Evolutionary conservation across 441 rosid genomes (phyloP).

Genomic region (Arabidopsis hybrid): DNA sequence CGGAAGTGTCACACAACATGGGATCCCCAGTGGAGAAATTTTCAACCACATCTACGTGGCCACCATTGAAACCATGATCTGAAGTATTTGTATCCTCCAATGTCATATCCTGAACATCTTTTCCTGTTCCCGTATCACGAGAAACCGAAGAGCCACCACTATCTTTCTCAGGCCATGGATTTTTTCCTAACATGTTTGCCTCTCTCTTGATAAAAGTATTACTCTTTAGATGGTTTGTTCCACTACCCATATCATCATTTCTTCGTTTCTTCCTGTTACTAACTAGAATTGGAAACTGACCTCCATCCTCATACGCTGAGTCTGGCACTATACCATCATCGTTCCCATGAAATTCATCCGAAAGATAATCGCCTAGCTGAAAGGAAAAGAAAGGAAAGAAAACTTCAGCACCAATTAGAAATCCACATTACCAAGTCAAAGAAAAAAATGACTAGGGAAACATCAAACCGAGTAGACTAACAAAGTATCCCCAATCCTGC

Average conservation of each 20-base stretch:
- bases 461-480: background rate
- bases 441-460: conserved; percentile 2
- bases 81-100: conserved; percentile 56
- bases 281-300: conserved; percentile 49
- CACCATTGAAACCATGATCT: conserved; percentile 50
- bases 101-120: conserved; percentile 51
- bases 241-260: conserved; percentile 50
- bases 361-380: conserved; percentile 71
- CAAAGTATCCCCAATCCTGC: conserved; percentile 7
- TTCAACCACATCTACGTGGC: conserved; percentile 46
- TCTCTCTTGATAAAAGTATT: conserved; percentile 45
- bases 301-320: conserved; percentile 47
- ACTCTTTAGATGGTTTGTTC: conserved; percentile 34
- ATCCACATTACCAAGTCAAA: background rate
- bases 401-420: conserved; percentile 23
- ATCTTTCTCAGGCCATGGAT: conserved; percentile 57
- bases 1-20: conserved; percentile 53
- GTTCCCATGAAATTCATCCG: conserved; percentile 59
- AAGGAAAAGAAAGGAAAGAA: background rate
- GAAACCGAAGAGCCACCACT: conserved; percentile 53
- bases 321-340: conserved; percentile 85
- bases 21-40: conserved; percentile 52
- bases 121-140: conserved; percentile 47
- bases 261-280: conserved; percentile 56
- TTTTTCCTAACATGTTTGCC: conserved; percentile 62